Conservation (phyloP, 495 filamentous ascomycete genomes). For the Penicillium egyptiacum region DNA sequence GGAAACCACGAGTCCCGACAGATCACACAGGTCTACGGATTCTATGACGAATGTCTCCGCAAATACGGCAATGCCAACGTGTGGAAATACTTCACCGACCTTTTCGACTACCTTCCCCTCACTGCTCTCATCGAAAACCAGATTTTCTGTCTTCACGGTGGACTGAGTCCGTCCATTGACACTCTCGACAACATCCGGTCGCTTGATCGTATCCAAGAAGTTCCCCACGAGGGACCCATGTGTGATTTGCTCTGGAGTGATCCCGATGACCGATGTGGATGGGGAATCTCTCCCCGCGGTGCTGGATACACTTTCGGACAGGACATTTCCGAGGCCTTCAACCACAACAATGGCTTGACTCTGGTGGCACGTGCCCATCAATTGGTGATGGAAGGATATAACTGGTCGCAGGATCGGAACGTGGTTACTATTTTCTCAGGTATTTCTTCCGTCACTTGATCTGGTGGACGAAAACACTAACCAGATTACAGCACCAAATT, state of each 20-base stretch:
- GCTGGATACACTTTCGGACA: conserved; percentile 99
- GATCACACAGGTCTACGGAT: conserved; percentile 96
- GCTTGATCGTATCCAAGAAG: conserved; percentile 95
- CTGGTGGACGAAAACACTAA: conserved; percentile 9
- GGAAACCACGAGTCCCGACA: conserved; percentile 97
- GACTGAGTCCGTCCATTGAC: conserved; percentile 93
- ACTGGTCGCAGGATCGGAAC: conserved; percentile 95
- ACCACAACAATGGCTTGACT: conserved; percentile 98
- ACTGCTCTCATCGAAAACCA: conserved; percentile 99
- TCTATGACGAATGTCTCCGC: conserved; percentile 95
- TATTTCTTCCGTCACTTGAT: conserved; percentile 39
- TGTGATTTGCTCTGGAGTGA: conserved; percentile 98
- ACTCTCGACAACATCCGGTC: conserved; percentile 97
- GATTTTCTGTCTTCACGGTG: conserved; percentile 99
- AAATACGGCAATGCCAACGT: conserved; percentile 99
- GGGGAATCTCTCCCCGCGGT: conserved; percentile 96
- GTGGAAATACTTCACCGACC: conserved; percentile 99
- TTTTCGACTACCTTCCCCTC: conserved; percentile 98
- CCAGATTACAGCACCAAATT: conserved; percentile 73
- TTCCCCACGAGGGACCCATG: conserved; percentile 98
- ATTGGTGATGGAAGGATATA: conserved; percentile 97
- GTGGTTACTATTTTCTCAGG: conserved; percentile 99
- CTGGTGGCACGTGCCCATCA: conserved; percentile 93
- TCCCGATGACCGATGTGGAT: conserved; percentile 96
- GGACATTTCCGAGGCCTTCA: conserved; percentile 99